Conservation (phyloP, 1,284 basidiomycete genomes). For the Testicularia cyperi region DNA sequence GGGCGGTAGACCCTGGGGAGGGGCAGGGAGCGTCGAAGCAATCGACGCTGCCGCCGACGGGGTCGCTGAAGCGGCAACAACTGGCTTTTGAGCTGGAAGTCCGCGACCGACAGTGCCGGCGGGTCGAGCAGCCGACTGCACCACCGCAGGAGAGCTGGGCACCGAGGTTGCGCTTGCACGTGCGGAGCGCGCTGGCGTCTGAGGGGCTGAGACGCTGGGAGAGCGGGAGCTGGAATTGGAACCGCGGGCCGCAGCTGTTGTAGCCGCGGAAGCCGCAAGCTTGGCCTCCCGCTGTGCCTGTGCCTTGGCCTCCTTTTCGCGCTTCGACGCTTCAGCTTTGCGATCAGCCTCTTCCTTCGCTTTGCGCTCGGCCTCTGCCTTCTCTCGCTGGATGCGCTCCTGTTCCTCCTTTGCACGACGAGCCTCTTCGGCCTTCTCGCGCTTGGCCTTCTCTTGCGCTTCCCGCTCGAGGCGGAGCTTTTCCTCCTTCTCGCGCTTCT, state of each 20-base stretch:
- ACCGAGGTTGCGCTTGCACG: conserved; percentile 23
- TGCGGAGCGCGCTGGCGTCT: conserved; percentile 16
- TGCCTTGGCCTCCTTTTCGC: conserved; percentile 50
- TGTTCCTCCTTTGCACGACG: conserved; percentile 57
- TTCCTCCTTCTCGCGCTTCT: conserved; percentile 70
- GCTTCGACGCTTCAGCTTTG: conserved; percentile 28
- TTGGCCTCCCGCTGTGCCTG: conserved; percentile 64
- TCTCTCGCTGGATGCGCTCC: conserved; percentile 65
- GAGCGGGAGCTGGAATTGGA: conserved; percentile 13
- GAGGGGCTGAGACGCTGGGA: conserved; percentile 5
- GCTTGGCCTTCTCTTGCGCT: conserved; percentile 57
- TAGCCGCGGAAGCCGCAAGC: conserved; percentile 42
- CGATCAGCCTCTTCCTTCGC: conserved; percentile 35
- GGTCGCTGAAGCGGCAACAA: conserved; percentile 1
- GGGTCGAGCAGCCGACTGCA: neutral
- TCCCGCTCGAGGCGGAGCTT: conserved; percentile 66
- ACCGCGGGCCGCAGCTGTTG: conserved; percentile 3
- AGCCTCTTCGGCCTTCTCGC: conserved; percentile 62
- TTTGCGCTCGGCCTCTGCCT: conserved; percentile 46
- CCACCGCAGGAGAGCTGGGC: conserved; percentile 18
- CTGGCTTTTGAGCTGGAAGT: conserved; percentile 2
- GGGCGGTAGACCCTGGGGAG: conserved; percentile 48
- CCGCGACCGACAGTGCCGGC: neutral
- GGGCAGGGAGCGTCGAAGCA: conserved; percentile 38
- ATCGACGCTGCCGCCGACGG: conserved; percentile 1